Percentiles rank a stretch among this genome's conserved stretches.
These are phyloP conservation scores for Pigoraptor vietnamica DNA, from an alignment of 78 protist genomes.

Conservation along the genomic window DNA sequence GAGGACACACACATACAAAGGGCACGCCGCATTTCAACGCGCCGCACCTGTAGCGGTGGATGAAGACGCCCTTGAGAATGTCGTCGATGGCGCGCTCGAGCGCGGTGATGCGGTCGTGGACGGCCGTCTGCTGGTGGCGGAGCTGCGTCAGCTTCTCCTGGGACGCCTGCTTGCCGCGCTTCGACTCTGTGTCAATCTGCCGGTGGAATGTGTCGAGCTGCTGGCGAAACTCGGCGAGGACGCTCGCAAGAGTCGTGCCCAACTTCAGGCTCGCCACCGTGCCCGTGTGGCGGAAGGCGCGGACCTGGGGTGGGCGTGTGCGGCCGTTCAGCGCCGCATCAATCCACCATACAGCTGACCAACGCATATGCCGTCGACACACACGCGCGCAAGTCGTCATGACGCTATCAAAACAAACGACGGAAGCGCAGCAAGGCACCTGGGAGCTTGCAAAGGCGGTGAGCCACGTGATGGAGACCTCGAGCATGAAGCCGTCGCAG, in stretches of 20 bases:
- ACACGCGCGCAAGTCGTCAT: no score
- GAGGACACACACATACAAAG: neutral
- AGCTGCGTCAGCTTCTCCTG: neutral
- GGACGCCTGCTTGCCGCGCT: neutral
- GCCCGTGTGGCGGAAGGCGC: slow-evolving; percentile 25
- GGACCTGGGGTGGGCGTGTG: neutral
- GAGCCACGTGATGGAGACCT: neutral
- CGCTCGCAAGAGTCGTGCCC: neutral
- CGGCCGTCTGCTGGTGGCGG: neutral
- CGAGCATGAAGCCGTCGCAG: no score
- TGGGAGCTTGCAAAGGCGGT: neutral
- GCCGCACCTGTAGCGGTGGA: slow-evolving; percentile 3
- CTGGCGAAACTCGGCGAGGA: neutral
- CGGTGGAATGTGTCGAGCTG: neutral
- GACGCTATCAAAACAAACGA: no score
- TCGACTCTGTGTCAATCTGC: neutral
- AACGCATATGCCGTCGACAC: no score
- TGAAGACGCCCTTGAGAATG: neutral
- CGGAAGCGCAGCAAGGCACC: no score
- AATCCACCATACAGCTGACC: no score
- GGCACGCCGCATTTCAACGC: neutral
- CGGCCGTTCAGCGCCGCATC: no score
- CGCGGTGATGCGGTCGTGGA: neutral
- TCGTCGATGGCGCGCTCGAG: neutral
- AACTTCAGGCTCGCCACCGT: neutral